Evolutionary conservation across 2,329 filamentous ascomycete species (phyloP), one percentile per base, ranked within the genome.

Genomic region (Stachybotrys elegans): DNA sequence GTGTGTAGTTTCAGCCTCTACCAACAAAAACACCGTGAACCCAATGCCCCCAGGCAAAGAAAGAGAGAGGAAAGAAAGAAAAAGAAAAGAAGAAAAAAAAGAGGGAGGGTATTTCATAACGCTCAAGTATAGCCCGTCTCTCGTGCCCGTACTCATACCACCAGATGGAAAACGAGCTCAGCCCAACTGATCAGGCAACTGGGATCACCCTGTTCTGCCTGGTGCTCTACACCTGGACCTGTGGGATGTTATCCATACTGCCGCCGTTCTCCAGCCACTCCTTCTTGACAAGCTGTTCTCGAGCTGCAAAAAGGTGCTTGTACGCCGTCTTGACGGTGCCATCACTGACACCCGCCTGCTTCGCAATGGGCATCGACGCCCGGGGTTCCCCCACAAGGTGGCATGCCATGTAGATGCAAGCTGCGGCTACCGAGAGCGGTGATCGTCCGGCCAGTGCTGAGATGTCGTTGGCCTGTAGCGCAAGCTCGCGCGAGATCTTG

Each of bases 281-380:
- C 42, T 81, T 72, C 53, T 86, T 82, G 56, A 96, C 80, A 46
- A 98, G 69, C 49, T 79, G 75, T 44, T 92, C 83, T 41, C 83
- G 80, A 40, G 85, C 83, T 16, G 76, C 74, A 61, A 91, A 92
- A 40, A 98, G 75, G 58, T 87, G 83, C 61, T 93, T 93, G 73
- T 97, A 98, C 0, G 92, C 91, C 21, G 88, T 94, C 58, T 94
- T 91, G 57, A 98, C 95, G 0, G 93, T 98, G 44, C 93, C 91
- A 60, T 98, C 94, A 62, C 90, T 96, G 22, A 98, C 93, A 52
- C 89, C 88, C 1, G 88, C 89, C 16, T 93, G 84, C 20, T 69
- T 66, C 5, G 89, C 87, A 55, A 98, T 96, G 48, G 94, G 86
- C 64, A 91, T 91, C n/a, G 89, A 86, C 6, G 80, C 74, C 57